Conservation (phyloP, 495 filamentous ascomycete species). For the Daldinia concentrica region DNA sequence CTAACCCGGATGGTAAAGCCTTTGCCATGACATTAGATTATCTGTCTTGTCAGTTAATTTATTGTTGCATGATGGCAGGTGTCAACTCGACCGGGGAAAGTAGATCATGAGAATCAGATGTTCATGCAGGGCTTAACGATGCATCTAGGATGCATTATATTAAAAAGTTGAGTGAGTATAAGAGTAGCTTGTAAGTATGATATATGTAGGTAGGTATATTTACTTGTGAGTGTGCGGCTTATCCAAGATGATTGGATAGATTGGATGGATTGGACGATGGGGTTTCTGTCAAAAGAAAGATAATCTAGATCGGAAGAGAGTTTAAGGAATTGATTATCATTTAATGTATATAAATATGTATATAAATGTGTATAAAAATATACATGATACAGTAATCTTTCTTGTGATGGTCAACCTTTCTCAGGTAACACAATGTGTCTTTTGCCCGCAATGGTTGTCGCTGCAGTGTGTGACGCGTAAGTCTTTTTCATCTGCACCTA, state of each 20-base stretch:
- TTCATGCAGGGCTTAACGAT: slow-evolving; percentile 38
- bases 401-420: neutral
- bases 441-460: neutral
- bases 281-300: slow-evolving; percentile 15
- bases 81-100: slow-evolving; percentile 25
- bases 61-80: slow-evolving; percentile 31
- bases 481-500: neutral
- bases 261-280: slow-evolving; percentile 12
- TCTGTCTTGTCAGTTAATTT: slow-evolving; percentile 37
- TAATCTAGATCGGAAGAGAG: slow-evolving; percentile 37
- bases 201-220: neutral
- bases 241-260: slow-evolving; percentile 19
- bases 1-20: slow-evolving; percentile 8
- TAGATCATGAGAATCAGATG: slow-evolving; percentile 30
- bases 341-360: slow-evolving; percentile 1
- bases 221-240: neutral
- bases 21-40: slow-evolving; percentile 22
- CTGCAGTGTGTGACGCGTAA: slow-evolving; percentile 28
- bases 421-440: slow-evolving; percentile 11
- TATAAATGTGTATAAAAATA: slow-evolving; percentile 12
- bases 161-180: too few relatives aligned
- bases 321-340: slow-evolving; percentile 19
- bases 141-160: too few relatives aligned
- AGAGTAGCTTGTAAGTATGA: slow-evolving; percentile 3
- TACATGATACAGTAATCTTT: slow-evolving; percentile 39